Conservation (phyloP, 148 eudicot species). For the Amaranthus cruentus region DNA sequence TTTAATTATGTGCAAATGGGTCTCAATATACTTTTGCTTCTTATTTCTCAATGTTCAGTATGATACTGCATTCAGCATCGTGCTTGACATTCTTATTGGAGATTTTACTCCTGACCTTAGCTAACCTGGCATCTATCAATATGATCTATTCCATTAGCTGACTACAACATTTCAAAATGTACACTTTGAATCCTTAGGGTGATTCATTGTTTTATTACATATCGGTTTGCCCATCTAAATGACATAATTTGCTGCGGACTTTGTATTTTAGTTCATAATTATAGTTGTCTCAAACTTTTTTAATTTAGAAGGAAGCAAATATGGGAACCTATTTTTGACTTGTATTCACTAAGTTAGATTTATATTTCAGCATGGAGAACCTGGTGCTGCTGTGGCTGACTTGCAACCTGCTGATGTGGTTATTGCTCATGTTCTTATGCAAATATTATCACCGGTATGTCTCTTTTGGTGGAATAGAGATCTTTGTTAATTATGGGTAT, state of each 20-base stretch:
- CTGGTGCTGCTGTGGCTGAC: slow-evolving; percentile 95
- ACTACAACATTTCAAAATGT: background rate
- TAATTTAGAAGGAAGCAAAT: background rate
- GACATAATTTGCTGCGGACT: slow-evolving; percentile 7
- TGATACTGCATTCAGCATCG: background rate
- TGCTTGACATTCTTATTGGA: background rate
- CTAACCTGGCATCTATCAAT: background rate
- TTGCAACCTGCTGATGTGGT: slow-evolving; percentile 79
- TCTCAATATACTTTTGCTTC: background rate
- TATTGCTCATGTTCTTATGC: slow-evolving; percentile 80
- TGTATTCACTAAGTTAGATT: slow-evolving; percentile 2
- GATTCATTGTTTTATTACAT: slow-evolving; percentile 2
- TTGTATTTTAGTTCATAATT: background rate
- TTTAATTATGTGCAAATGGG: background rate
- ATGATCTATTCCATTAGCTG: background rate
- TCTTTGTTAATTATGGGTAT: background rate
- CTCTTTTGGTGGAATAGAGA: background rate
- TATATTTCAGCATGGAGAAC: slow-evolving; percentile 85
- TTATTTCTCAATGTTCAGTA: background rate
- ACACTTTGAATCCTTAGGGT: background rate
- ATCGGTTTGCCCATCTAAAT: background rate
- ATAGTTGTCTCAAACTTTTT: background rate
- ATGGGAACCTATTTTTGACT: background rate
- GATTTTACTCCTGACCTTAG: background rate
- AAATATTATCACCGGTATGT: slow-evolving; percentile 78